These are phyloP conservation scores for Malus asiatica DNA, from an alignment of 306 rosid genomes.

Conservation along the genomic window DNA sequence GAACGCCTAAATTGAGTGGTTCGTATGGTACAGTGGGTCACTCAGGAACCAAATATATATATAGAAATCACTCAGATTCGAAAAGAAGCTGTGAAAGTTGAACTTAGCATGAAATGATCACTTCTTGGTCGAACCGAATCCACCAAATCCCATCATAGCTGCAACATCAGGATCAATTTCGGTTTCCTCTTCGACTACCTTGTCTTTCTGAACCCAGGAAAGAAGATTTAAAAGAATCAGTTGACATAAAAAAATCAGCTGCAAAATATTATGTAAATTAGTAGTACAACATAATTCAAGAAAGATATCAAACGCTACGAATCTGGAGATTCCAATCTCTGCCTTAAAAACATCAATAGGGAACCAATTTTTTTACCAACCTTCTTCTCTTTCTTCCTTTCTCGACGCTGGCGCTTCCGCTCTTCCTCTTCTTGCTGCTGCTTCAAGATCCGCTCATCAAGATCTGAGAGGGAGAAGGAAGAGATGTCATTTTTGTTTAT, in stretches of 20 bases:
- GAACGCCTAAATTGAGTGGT: background rate
- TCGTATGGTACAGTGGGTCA: constrained; percentile 10
- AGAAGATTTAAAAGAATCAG: background rate
- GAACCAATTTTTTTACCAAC: constrained; percentile 28
- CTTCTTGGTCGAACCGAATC: constrained; percentile 77
- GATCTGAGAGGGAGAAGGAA: constrained; percentile 38
- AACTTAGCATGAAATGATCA: constrained; percentile 13
- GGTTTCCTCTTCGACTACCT: constrained; percentile 62
- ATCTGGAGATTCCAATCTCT: background rate
- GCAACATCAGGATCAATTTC: constrained; percentile 91
- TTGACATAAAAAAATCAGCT: background rate
- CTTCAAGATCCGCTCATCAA: constrained; percentile 83
- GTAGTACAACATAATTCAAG: background rate
- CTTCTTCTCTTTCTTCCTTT: constrained; percentile 92
- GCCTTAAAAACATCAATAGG: background rate
- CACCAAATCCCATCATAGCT: constrained; percentile 98
- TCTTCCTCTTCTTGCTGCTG: constrained; percentile 99
- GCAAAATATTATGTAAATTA: background rate
- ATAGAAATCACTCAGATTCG: background rate
- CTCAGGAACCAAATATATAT: background rate
- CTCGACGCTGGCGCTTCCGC: constrained; percentile 78
- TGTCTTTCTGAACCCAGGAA: constrained; percentile 59
- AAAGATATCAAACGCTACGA: background rate
- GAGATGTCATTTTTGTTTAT: background rate
- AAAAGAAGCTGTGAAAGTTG: background rate